phyloP scores from a whole-genome alignment of 2,329 filamentous ascomycete genomes.

The Cladobotryum protrusum region DNA sequence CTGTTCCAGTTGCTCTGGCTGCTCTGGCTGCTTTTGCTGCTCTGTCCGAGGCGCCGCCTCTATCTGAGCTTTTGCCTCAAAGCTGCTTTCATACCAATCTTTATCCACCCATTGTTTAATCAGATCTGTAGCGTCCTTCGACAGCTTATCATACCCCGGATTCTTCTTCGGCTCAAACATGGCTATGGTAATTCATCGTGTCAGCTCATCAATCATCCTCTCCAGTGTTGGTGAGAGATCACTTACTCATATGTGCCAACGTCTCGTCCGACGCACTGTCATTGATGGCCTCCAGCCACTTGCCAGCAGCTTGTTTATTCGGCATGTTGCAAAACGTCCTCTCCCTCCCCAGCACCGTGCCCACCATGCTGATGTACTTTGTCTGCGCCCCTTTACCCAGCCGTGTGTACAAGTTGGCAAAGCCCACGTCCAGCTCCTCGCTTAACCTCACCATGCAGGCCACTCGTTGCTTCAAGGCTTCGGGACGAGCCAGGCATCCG shows the following conservation, averaged over 20 bases:
- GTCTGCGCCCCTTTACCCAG: conserved; percentile 63
- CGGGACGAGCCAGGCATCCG: conserved; percentile 75
- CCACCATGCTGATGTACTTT: conserved; percentile 46
- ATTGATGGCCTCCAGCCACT: conserved; percentile 70
- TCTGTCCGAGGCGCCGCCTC: too few relatives aligned
- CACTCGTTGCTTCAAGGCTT: conserved; percentile 72
- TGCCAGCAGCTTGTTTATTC: conserved; percentile 42
- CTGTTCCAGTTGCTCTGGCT: too few relatives aligned
- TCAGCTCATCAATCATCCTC: background rate
- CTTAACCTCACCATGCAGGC: conserved; percentile 59
- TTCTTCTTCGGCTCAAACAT: conserved; percentile 73
- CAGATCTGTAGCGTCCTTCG: conserved; percentile 57
- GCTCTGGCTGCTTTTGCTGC: too few relatives aligned
- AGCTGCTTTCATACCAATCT: conserved; percentile 55
- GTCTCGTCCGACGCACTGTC: conserved; percentile 74
- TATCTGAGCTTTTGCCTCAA: too few relatives aligned
- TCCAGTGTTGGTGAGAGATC: background rate
- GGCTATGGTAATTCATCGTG: conserved; percentile 28
- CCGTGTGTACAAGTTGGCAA: conserved; percentile 80
- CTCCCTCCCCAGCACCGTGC: conserved; percentile 58
- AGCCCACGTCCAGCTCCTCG: conserved; percentile 63
- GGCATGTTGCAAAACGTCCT: conserved; percentile 88
- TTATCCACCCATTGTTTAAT: conserved; percentile 60
- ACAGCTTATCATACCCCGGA: conserved; percentile 63
- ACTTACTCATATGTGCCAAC: conserved; percentile 67